Percentiles rank a stretch among this genome's conserved stretches.
phyloP scores from a whole-genome alignment of 371 early-diverging fungal genomes.

The Circinella minor region DNA sequence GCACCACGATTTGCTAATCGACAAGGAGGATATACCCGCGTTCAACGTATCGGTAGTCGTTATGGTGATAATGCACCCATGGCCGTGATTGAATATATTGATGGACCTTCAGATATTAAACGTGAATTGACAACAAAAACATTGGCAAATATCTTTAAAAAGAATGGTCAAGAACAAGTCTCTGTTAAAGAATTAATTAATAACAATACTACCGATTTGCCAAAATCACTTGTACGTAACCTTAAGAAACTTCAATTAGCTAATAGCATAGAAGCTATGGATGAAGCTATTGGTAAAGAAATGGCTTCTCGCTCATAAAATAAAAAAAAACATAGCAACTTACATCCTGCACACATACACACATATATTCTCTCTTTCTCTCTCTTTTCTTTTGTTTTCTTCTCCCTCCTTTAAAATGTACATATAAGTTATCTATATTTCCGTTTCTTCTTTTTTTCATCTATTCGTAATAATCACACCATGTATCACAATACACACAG shows the following conservation, averaged over 20 bases:
- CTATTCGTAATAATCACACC: too few relatives aligned
- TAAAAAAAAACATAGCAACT: too few relatives aligned
- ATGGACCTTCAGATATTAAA: conserved; percentile 65
- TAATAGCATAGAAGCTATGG: conserved; percentile 28
- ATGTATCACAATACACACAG: too few relatives aligned
- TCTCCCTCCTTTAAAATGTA: too few relatives aligned
- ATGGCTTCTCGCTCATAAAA: conserved; percentile 10
- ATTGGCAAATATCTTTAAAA: conserved; percentile 39
- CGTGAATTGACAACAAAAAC: conserved; percentile 55
- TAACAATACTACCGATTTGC: conserved; percentile 25
- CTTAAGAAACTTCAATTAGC: conserved; percentile 49
- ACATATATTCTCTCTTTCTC: too few relatives aligned
- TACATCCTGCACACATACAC: too few relatives aligned
- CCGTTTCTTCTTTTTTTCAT: too few relatives aligned
- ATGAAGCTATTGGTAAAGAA: conserved; percentile 12
- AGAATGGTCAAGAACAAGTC: conserved; percentile 18
- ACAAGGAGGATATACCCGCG: conserved; percentile 91
- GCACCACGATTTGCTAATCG: conserved; percentile 84
- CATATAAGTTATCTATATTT: too few relatives aligned
- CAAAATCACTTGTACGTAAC: conserved; percentile 42
- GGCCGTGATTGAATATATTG: conserved; percentile 89
- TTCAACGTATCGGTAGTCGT: conserved; percentile 81
- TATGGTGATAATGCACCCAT: conserved; percentile 89
- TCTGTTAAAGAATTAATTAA: conserved; percentile 34
- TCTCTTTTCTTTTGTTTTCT: too few relatives aligned